A percentile compares a stretch with the other conserved stretches of the same genome.
Evolutionary conservation across 306 rosid genomes (phyloP).

Genomic region (Ammopiptanthus mongolicus): DNA sequence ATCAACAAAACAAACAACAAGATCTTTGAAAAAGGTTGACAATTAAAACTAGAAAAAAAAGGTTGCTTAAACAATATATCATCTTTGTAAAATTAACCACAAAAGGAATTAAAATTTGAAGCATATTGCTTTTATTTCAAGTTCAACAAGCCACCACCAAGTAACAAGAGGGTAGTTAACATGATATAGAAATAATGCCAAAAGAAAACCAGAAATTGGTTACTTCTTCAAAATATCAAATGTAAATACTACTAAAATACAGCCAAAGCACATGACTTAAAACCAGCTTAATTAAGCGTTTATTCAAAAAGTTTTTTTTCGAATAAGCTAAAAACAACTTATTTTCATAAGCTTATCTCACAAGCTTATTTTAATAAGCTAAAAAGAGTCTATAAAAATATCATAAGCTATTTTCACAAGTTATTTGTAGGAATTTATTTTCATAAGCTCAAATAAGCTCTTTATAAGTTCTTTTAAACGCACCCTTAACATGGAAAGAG

Average conservation of each 20-base stretch:
- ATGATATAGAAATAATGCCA: not conserved
- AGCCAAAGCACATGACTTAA: not conserved
- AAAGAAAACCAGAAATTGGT: not conserved
- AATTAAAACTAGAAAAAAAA: not conserved
- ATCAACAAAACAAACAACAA: not conserved
- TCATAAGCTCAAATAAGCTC: too few species aligned
- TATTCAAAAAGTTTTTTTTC: too few species aligned
- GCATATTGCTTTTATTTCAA: not conserved
- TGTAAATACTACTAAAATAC: not conserved
- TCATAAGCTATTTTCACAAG: too few species aligned
- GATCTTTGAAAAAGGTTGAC: not conserved
- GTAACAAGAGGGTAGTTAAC: not conserved
- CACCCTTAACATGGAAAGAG: not conserved
- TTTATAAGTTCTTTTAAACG: too few species aligned
- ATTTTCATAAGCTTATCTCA: too few species aligned
- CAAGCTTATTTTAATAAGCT: too few species aligned
- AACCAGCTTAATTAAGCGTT: too few species aligned
- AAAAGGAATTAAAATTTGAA: constrained; percentile 1
- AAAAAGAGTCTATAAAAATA: too few species aligned
- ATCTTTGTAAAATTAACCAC: not conserved
- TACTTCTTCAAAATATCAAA: not conserved
- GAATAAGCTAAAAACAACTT: too few species aligned
- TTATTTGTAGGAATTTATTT: too few species aligned
- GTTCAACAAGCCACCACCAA: not conserved
- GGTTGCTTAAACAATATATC: not conserved